Conservation (phyloP, 768 basidiomycete genomes). For the Mycena polygramma region DNA sequence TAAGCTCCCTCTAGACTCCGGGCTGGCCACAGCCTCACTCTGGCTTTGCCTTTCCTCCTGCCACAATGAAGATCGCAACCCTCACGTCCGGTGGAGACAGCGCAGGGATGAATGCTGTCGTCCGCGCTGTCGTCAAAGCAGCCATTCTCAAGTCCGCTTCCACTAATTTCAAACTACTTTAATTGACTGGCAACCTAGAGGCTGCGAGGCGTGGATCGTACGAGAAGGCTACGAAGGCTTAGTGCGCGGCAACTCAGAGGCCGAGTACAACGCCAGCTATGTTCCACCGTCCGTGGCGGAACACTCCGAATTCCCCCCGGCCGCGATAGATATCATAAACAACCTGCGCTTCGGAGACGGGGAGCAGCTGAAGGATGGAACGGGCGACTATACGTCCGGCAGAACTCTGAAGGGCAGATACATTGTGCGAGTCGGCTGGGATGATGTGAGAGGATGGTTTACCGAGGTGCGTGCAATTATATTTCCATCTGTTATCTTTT, state of each 20-base stretch:
- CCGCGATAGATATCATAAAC: constrained; percentile 60
- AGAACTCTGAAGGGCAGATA: constrained; percentile 89
- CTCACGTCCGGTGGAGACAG: constrained; percentile 98
- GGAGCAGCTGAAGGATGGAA: constrained; percentile 81
- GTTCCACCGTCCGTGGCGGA: constrained; percentile 33
- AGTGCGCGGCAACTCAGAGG: constrained; percentile 86
- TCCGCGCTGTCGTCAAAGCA: constrained; percentile 92
- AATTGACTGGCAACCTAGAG: constrained; percentile 63
- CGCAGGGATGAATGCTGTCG: constrained; percentile 97
- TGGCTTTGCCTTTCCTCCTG: constrained; percentile 1
- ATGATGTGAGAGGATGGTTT: constrained; percentile 97
- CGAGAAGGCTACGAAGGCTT: constrained; percentile 99
- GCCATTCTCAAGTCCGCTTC: constrained; percentile 86
- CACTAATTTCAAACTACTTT: constrained; percentile 4
- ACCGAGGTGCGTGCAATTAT: constrained; percentile 70
- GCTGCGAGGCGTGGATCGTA: constrained; percentile 95
- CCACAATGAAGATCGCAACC: constrained; percentile 88
- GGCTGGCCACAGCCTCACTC: not conserved
- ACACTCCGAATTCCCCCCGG: constrained; percentile 26
- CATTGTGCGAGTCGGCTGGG: constrained; percentile 97
- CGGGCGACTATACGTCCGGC: constrained; percentile 77
- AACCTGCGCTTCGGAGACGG: constrained; percentile 90
- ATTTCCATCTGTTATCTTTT: not conserved
- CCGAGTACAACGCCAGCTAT: constrained; percentile 47
- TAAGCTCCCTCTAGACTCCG: not conserved